Conservation (phyloP, 2,329 filamentous ascomycete genomes). For the Exserohilum rostratum region DNA sequence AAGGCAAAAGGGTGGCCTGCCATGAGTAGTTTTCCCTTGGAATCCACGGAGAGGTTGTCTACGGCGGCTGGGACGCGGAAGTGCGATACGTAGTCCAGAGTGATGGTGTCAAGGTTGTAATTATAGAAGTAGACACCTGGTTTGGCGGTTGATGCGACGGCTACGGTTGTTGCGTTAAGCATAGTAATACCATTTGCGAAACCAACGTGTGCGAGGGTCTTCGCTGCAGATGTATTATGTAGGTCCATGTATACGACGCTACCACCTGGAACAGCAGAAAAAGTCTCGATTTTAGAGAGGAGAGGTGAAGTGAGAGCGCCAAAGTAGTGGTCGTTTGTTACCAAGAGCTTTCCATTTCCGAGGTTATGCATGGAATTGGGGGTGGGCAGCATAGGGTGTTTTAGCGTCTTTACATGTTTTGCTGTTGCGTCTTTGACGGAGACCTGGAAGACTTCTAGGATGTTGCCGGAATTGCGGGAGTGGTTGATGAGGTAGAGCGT, state of each 20-base stretch:
- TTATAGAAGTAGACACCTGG: constrained; percentile 47
- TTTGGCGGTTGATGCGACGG: constrained; percentile 47
- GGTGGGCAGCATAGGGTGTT: constrained; percentile 39
- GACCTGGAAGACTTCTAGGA: constrained; percentile 43
- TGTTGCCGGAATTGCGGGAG: constrained; percentile 35
- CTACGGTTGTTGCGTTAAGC: constrained; percentile 47
- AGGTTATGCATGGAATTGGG: constrained; percentile 51
- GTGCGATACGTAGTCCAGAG: constrained; percentile 15
- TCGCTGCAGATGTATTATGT: constrained; percentile 10
- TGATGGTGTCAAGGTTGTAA: constrained; percentile 6
- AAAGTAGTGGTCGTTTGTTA: constrained; percentile 54
- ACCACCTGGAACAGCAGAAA: constrained; percentile 44
- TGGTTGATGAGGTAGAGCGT: constrained; percentile 52
- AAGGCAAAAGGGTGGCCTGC: constrained; percentile 51
- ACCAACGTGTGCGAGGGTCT: constrained; percentile 40
- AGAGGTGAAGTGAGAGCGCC: constrained; percentile 28
- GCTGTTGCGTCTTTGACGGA: constrained; percentile 28
- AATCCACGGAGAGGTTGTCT: constrained; percentile 51
- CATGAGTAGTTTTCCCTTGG: constrained; percentile 47
- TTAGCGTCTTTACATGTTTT: constrained; percentile 38
- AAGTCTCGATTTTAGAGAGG: constrained; percentile 49
- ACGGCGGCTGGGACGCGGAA: constrained; percentile 41
- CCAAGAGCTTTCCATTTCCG: constrained; percentile 39
- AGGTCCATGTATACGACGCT: constrained; percentile 47
- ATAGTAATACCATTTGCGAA: constrained; percentile 52